Conservation (phyloP, 2,329 filamentous ascomycete species). For the Xylaria sp. region DNA sequence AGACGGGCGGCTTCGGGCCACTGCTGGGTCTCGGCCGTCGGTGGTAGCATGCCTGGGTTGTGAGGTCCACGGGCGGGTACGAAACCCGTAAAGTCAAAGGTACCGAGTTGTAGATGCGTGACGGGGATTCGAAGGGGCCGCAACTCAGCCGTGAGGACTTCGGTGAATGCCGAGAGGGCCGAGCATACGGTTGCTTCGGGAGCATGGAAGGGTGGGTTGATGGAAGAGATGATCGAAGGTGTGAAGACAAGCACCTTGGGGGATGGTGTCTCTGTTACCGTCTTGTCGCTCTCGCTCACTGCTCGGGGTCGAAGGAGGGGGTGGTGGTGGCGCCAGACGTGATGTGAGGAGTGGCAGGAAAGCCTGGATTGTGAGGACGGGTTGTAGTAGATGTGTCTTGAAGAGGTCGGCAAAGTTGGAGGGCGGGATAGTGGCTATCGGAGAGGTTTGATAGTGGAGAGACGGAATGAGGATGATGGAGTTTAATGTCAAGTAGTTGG, state of each 20-base stretch:
- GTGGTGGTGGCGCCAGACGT: conserved; percentile 52
- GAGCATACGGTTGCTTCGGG: conserved; percentile 86
- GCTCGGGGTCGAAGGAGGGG: conserved; percentile 47
- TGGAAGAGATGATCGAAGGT: conserved; percentile 78
- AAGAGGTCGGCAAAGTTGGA: conserved; percentile 87
- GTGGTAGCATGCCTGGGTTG: conserved; percentile 48
- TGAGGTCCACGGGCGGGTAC: conserved; percentile 49
- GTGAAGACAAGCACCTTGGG: conserved; percentile 79
- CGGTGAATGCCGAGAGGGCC: conserved; percentile 84
- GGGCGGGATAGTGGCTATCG: conserved; percentile 83
- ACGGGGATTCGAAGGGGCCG: conserved; percentile 77
- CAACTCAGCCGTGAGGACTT: conserved; percentile 80
- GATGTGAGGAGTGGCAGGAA: conserved; percentile 81
- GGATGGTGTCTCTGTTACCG: conserved; percentile 49
- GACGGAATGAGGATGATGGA: conserved; percentile 85
- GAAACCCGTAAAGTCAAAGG: conserved; percentile 81
- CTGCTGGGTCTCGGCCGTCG: conserved; percentile 58
- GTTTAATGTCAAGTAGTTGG: conserved; percentile 77
- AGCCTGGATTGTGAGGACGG: conserved; percentile 85
- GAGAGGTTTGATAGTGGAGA: conserved; percentile 78
- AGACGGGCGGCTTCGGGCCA: conserved; percentile 68
- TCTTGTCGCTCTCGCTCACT: conserved; percentile 30
- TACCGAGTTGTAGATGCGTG: conserved; percentile 87
- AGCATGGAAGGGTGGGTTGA: conserved; percentile 80
- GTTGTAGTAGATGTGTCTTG: conserved; percentile 89